Evolutionary conservation across 371 early-diverging fungal species (phyloP), one percentile per base, ranked within the genome.

Genomic region (Mortierella sp.): DNA sequence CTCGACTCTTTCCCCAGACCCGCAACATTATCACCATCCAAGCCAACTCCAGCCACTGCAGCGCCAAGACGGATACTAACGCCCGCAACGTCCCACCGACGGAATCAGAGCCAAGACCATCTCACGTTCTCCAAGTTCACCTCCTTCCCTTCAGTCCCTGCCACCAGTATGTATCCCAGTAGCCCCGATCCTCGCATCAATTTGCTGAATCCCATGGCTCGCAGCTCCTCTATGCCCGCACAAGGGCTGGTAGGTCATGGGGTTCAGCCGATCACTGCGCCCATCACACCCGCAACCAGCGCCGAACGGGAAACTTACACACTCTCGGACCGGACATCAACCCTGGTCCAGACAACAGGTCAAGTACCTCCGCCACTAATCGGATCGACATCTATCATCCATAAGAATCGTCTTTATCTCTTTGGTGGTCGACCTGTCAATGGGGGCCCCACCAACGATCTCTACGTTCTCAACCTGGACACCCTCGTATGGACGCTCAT

Each of bases 281-380:
- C n/a, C 54, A 19, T 34, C 49, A 42, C 24, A 42, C 12, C 52
- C 19, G 42, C 27, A 9, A 17, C 42, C 27, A 47, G 28, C 26
- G 41, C 23, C 14, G 63, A 73, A 26, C 59, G 60, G 28, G 68
- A 67, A 19, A 50, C 75, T 4, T 75, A 69, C 47, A 75, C 76
- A 1, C 27, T 75, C 11, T 56, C 69, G 6, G 76, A 75, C 56
- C 76, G 69, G 6, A 75, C 76, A 6, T 75, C 76, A 21, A 64
- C 56, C 26, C 28, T 75, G 12, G 39, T 64, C 6, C 47, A 69
- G 57, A 89, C 90, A 19, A 84, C 82, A 7, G 92, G 92, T 15
- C 89, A 92, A 31, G 67, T 87, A 17, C 92, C 92, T 5, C 92
- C 92, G 12, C 86, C 90, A 7, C 78, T 91, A 14, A 87, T 90